A percentile compares a stretch with the other conserved stretches of the same genome.
Conservation (phyloP, 495 filamentous ascomycete species). For the Umbilicaria muhlenbergii region DNA sequence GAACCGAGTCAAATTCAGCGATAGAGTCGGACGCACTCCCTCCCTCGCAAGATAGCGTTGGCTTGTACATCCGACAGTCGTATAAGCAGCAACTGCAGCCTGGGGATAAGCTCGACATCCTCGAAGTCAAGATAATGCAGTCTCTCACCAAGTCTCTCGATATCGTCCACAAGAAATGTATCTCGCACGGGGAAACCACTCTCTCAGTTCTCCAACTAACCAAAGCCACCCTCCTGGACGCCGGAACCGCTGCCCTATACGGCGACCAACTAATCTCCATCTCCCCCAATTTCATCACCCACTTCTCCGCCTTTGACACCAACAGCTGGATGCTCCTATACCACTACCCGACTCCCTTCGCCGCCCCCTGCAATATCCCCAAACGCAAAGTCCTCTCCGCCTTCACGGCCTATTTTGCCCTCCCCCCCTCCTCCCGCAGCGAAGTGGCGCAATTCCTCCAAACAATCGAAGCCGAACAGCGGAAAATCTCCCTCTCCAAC, state of each 20-base stretch:
- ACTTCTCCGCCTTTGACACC: constrained; percentile 13
- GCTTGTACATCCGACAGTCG: too few species aligned
- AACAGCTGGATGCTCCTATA: constrained; percentile 16
- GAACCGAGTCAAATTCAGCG: too few species aligned
- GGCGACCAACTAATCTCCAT: constrained; percentile 13
- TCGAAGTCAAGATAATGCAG: background rate
- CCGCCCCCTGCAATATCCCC: constrained; percentile 4
- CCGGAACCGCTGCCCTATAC: constrained; percentile 11
- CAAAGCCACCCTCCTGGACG: constrained; percentile 9
- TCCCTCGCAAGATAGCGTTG: too few species aligned
- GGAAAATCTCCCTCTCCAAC: constrained; percentile 4
- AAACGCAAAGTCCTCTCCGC: constrained; percentile 5
- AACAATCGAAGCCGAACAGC: constrained; percentile 5
- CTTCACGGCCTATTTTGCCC: constrained; percentile 11
- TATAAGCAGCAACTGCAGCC: constrained; percentile 11
- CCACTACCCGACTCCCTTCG: constrained; percentile 1
- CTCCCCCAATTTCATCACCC: constrained; percentile 10
- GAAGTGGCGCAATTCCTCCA: constrained; percentile 8
- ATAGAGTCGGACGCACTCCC: too few species aligned
- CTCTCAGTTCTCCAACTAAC: constrained; percentile 3
- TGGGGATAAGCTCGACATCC: constrained; percentile 4
- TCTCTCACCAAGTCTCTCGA: background rate
- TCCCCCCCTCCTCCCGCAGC: constrained; percentile 9
- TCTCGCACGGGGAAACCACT: constrained; percentile 5
- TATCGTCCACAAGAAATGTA: background rate